These are phyloP conservation scores for Geotrichum fermentans DNA, from an alignment of 1,139 yeast genomes.

Conservation along the genomic window DNA sequence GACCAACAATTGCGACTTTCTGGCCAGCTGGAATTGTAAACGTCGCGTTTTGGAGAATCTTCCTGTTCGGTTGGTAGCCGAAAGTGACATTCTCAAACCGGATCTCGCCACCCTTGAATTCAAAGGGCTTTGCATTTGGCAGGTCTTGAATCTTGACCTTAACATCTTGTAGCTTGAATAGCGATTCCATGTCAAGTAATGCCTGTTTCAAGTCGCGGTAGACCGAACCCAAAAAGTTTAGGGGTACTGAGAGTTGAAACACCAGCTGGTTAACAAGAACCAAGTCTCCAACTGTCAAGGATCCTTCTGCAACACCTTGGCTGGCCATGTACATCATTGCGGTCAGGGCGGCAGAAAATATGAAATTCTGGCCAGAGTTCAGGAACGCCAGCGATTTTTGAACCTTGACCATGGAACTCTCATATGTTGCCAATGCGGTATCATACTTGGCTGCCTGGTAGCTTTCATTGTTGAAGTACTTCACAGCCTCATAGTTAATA, in stretches of 20 bases:
- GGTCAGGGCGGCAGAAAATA: conserved; percentile 86
- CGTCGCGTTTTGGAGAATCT: conserved; percentile 72
- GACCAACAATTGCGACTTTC: conserved; percentile 91
- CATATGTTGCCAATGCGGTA: conserved; percentile 66
- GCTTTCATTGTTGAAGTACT: conserved; percentile 84
- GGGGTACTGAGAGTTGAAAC: conserved; percentile 89
- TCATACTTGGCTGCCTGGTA: conserved; percentile 80
- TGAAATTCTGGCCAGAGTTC: conserved; percentile 87
- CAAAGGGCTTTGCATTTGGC: conserved; percentile 57
- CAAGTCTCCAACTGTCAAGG: conserved; percentile 87
- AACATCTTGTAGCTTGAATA: conserved; percentile 75
- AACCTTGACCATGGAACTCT: conserved; percentile 77
- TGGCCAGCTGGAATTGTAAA: conserved; percentile 88
- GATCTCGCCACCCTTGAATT: conserved; percentile 62
- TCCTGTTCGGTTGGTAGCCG: conserved; percentile 85
- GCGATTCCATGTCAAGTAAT: conserved; percentile 84
- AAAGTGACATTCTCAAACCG: conserved; percentile 86
- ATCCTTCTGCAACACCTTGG: conserved; percentile 77
- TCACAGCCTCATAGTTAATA: conserved; percentile 91
- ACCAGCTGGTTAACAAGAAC: conserved; percentile 95
- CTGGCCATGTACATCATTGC: conserved; percentile 99
- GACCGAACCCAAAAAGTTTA: conserved; percentile 90
- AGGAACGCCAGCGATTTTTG: conserved; percentile 89
- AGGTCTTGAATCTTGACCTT: conserved; percentile 60
- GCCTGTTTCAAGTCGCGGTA: conserved; percentile 93